These are phyloP conservation scores for Brassica napus DNA, from an alignment of 345 rosid genomes.

Conservation along the genomic window Da-Ae NC_063438.1:1791501-1792000, in stretches of 20 bases:
- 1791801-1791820: conserved; percentile 59
- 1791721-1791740: conserved; percentile 66
- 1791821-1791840: conserved; percentile 49
- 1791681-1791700: conserved; percentile 10
- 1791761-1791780: conserved; percentile 84
- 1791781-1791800: conserved; percentile 68
- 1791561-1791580: conserved; percentile 27
- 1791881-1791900: conserved; percentile 51
- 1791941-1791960: conserved; percentile 28
- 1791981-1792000: conserved; percentile 34
- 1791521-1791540: conserved; percentile 4
- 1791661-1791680: background rate
- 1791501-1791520: conserved; percentile 24
- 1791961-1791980: conserved; percentile 43
- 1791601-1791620: conserved; percentile 14
- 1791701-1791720: conserved; percentile 22
- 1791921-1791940: background rate
- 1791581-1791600: conserved; percentile 27
- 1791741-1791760: conserved; percentile 88
- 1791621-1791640: conserved; percentile 29
- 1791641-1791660: background rate
- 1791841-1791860: conserved; percentile 32
- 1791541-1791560: conserved; percentile 23
- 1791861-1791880: conserved; percentile 52
- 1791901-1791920: conserved; percentile 42